Evolutionary conservation across 805 yeast genomes (phyloP).

Genomic region (Ogataea naganishii): DNA sequence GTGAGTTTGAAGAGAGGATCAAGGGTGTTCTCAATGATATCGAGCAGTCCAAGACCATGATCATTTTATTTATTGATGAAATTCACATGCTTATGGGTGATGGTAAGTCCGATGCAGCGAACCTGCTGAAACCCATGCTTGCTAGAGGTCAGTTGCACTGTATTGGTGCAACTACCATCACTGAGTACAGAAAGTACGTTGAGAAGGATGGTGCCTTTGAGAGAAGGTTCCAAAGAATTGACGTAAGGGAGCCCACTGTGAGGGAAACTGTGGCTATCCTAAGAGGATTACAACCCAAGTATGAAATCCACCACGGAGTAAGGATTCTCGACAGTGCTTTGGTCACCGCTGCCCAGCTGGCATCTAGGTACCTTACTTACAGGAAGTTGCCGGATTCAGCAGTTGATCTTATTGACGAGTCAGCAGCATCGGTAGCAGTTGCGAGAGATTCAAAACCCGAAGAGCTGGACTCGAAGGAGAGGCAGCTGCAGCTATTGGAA

Average conservation of each 20-base stretch:
- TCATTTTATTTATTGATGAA: slow-evolving; percentile 91
- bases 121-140: slow-evolving; percentile 90
- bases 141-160: slow-evolving; percentile 96
- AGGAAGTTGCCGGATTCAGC: slow-evolving; percentile 97
- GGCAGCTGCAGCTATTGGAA: slow-evolving; percentile 83
- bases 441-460: slow-evolving; percentile 98
- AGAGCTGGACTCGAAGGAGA: slow-evolving; percentile 87
- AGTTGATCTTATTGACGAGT: slow-evolving; percentile 89
- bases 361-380: slow-evolving; percentile 89
- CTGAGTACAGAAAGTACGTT: slow-evolving; percentile 85
- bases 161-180: slow-evolving; percentile 95
- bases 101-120: slow-evolving; percentile 96
- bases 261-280: slow-evolving; percentile 92
- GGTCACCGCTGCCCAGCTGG: slow-evolving; percentile 90
- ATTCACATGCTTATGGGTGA: slow-evolving; percentile 99
- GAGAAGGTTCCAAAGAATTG: slow-evolving; percentile 95
- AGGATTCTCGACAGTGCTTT: slow-evolving; percentile 91
- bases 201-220: slow-evolving; percentile 98
- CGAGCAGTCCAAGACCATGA: slow-evolving; percentile 77
- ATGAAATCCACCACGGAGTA: slow-evolving; percentile 97
- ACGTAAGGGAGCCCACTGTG: slow-evolving; percentile 88
- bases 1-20: slow-evolving; percentile 96
- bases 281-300: slow-evolving; percentile 91
- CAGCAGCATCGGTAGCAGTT: slow-evolving; percentile 96
- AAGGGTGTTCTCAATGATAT: slow-evolving; percentile 94